A percentile compares a stretch with the other conserved stretches of the same genome.
Conservation (phyloP, 495 filamentous ascomycete species). For the Penicillium lividum region DNA sequence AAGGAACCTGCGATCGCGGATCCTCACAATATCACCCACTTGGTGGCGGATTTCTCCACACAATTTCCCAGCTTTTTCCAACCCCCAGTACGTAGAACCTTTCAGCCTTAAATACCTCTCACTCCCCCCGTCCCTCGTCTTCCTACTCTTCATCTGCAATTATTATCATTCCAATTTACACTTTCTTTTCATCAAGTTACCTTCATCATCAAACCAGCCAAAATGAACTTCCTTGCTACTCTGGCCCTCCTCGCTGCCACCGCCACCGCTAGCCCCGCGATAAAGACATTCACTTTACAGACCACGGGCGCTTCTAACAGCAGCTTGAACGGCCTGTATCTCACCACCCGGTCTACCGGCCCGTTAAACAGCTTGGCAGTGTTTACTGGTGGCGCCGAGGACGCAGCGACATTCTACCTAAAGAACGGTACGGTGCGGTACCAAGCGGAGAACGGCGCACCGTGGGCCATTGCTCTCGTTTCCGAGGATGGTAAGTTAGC, state of each 20-base stretch:
- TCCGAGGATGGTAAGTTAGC: slow-evolving; percentile 10
- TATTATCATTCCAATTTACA: background rate
- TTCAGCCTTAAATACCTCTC: background rate
- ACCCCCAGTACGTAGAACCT: background rate
- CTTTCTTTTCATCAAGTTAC: background rate
- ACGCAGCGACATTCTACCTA: slow-evolving; percentile 21
- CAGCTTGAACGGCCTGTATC: slow-evolving; percentile 19
- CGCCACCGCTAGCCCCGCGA: slow-evolving; percentile 11
- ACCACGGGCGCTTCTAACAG: slow-evolving; percentile 20
- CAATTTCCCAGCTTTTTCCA: slow-evolving; percentile 8
- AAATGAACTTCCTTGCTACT: slow-evolving; percentile 25
- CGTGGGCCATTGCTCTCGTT: slow-evolving; percentile 24
- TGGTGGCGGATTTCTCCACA: slow-evolving; percentile 12
- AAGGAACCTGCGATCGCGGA: slow-evolving; percentile 13
- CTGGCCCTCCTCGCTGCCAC: slow-evolving; percentile 22
- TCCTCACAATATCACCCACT: background rate
- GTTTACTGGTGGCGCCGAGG: slow-evolving; percentile 10
- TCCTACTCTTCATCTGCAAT: background rate
- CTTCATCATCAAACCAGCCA: slow-evolving; percentile 7
- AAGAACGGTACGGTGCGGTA: slow-evolving; percentile 21
- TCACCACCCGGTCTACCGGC: slow-evolving; percentile 16
- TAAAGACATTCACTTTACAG: slow-evolving; percentile 23
- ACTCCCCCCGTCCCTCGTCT: slow-evolving; percentile 6
- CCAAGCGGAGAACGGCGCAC: slow-evolving; percentile 12
- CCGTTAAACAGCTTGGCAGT: slow-evolving; percentile 26